Percentiles rank a stretch among this genome's conserved stretches.
Evolutionary conservation across 768 basidiomycete species (phyloP).

Genomic region (Collybiopsis luxurians): DNA sequence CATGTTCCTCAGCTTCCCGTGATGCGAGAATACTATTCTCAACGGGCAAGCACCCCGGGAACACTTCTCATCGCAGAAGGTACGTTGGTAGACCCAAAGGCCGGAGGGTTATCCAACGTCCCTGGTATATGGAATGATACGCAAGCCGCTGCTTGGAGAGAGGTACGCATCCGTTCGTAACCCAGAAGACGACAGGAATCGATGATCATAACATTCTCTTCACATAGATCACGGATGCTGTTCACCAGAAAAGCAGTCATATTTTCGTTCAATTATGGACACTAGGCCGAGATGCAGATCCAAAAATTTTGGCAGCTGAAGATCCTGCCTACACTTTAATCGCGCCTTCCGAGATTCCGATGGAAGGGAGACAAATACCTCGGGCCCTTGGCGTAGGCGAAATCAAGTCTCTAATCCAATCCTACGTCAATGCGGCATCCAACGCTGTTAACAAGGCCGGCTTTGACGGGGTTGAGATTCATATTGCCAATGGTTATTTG

Average conservation of each 20-base stretch:
- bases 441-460: conserved; percentile 43
- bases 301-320: conserved; percentile 14
- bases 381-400: conserved; percentile 36
- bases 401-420: conserved; percentile 35
- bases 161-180: conserved; percentile 16
- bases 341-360: conserved; percentile 21
- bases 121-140: conserved; percentile 42
- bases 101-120: conserved; percentile 28
- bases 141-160: conserved; percentile 47
- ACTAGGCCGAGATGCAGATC: conserved; percentile 34
- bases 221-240: conserved; percentile 35
- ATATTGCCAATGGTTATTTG: conserved; percentile 31
- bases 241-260: conserved; percentile 39
- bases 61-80: conserved; percentile 39
- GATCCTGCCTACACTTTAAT: conserved; percentile 21
- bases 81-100: conserved; percentile 27
- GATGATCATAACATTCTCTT: not conserved
- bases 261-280: conserved; percentile 51
- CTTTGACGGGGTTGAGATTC: conserved; percentile 48
- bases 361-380: conserved; percentile 16
- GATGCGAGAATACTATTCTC: conserved; percentile 24
- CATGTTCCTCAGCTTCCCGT: conserved; percentile 30
- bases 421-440: conserved; percentile 43
- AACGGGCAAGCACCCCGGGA: conserved; percentile 23
- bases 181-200: not conserved